These are phyloP conservation scores for Jaapia argillacea DNA, from an alignment of 768 basidiomycete genomes.

Conservation along the genomic window DNA sequence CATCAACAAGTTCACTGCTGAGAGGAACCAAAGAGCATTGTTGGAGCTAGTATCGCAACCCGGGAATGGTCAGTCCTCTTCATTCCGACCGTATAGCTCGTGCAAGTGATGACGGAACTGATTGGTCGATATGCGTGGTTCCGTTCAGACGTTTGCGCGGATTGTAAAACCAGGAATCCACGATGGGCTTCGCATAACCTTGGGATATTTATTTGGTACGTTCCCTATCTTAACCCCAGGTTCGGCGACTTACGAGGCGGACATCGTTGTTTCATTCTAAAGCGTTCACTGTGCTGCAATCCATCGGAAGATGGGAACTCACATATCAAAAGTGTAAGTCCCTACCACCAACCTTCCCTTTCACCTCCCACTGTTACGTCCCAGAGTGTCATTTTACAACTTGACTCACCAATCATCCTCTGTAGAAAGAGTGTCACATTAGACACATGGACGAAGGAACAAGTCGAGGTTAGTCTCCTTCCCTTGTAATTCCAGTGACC, in stretches of 20 bases:
- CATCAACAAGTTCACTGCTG: slow-evolving; percentile 48
- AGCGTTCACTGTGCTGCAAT: slow-evolving; percentile 86
- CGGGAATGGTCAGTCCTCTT: slow-evolving; percentile 62
- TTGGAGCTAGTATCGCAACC: slow-evolving; percentile 61
- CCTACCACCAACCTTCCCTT: slow-evolving; percentile 4
- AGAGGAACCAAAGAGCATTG: slow-evolving; percentile 56
- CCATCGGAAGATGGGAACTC: slow-evolving; percentile 92
- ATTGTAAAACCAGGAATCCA: slow-evolving; percentile 81
- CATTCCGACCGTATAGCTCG: neutral
- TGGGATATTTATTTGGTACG: slow-evolving; percentile 81
- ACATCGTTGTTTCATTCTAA: too few species aligned
- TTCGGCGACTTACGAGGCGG: too few species aligned
- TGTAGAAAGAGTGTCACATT: slow-evolving; percentile 87
- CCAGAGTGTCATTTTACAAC: too few species aligned
- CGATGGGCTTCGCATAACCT: slow-evolving; percentile 87
- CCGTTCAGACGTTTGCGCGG: slow-evolving; percentile 72
- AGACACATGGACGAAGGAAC: slow-evolving; percentile 83
- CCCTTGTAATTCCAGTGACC: too few species aligned
- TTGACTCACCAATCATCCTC: too few species aligned
- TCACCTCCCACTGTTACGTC: slow-evolving; percentile 1
- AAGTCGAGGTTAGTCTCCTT: slow-evolving; percentile 58
- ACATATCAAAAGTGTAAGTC: slow-evolving; percentile 84
- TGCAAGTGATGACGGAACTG: slow-evolving; percentile 1
- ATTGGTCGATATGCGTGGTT: slow-evolving; percentile 1
- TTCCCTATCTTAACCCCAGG: too few species aligned